These are phyloP conservation scores for Glomus cerebriforme DNA, from an alignment of 192 early-diverging fungal species.

Conservation along the genomic window DNA sequence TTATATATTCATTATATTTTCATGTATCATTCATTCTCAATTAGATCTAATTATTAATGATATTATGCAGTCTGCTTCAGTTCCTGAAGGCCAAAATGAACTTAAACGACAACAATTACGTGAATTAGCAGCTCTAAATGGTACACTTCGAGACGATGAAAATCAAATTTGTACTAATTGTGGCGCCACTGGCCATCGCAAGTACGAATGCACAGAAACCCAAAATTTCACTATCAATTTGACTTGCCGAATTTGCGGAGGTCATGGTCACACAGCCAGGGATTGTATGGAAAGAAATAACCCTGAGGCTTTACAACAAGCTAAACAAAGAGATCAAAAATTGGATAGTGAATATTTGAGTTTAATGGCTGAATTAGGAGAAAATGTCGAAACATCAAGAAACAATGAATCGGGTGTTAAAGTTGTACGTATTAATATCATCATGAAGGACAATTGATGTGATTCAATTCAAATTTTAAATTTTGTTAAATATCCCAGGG, in stretches of 20 bases:
- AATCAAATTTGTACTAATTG: conserved; percentile 94
- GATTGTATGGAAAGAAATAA: conserved; percentile 91
- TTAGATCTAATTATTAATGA: too few species aligned
- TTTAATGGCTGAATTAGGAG: conserved; percentile 94
- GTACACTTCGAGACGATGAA: conserved; percentile 95
- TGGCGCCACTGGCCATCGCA: conserved; percentile 85
- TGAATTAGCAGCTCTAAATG: conserved; percentile 93
- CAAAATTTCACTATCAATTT: conserved; percentile 84
- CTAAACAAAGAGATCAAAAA: conserved; percentile 80
- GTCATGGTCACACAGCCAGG: conserved; percentile 89
- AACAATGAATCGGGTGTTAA: not conserved
- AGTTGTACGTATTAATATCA: not conserved
- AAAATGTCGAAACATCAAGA: conserved; percentile 39
- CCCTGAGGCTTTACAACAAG: conserved; percentile 70
- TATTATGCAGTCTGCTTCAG: conserved; percentile 66
- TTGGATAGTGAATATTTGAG: conserved; percentile 88
- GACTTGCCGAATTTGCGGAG: conserved; percentile 86
- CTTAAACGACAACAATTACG: conserved; percentile 93
- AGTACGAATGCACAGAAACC: conserved; percentile 88
- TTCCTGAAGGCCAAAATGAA: conserved; percentile 95
- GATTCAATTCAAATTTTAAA: too few species aligned
- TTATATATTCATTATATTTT: not conserved
- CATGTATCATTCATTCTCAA: not conserved
- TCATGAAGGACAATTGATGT: not conserved
- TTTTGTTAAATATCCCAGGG: conserved; percentile 27